Base-by-base conservation (phyloP, 2,329 filamentous ascomycete genomes). In the Cercospora sesami region DNA sequence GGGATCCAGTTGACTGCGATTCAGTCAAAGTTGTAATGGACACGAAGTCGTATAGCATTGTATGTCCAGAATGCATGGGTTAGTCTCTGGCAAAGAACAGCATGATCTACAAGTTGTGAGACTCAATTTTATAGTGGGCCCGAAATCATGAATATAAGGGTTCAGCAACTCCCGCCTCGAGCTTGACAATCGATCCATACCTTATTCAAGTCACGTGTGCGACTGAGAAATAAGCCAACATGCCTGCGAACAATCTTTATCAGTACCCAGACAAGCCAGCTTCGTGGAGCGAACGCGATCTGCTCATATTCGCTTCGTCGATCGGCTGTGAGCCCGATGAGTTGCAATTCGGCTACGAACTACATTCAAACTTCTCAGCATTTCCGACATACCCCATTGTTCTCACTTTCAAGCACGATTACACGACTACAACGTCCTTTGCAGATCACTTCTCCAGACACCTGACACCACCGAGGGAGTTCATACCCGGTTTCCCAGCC, bases 261-360 rank as follows among this genome's bases (percentile, higher is more conserved):
- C 87, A 94, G 80, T 96, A 91, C 79, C 92, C 92, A 65, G 80
- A 86, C 60, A 83, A 87, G 76, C 87, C 90, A 77, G 92, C 96
- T 9, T 86, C 89, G 74, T 97, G 93, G 94, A 81, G 91, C 31
- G 42, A 68, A 42, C 89, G 94, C 73, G 94, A 97, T 84, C 87
- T 89, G 30, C 85, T 97, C 69, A 89, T 97, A 68, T 97, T 97
- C 80, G 93, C 93, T 73, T 90, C 91, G 80, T 94, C 90, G 81
- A 94, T 97, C 78, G 93, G 94, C 65, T 89, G 86, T 78, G 94
- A 88, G 12, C 85, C 86, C 16, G 89, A 96, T 74, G 94, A 97
- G 84, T 87, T 97, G 77, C 93, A 97, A 78, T 96, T 94, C 78
- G 89, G 97, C 81, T 97, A 93, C 75, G 94, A 97, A 82, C 86